phyloP scores from a whole-genome alignment of 805 yeast genomes.

The Kodamaea nitidulidarum region DNA sequence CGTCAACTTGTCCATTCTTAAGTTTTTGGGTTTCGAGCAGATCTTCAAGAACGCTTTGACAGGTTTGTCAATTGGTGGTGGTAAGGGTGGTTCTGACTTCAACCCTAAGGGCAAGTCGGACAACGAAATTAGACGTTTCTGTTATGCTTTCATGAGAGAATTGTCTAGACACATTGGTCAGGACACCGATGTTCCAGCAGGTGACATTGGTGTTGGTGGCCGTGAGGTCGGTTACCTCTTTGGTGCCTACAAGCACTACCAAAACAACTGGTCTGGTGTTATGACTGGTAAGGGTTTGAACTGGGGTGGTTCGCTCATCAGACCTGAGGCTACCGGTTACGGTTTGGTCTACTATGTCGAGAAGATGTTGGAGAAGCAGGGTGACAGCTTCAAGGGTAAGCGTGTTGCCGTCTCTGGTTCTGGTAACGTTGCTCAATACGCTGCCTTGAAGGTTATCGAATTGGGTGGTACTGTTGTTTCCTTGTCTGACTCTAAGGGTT shows the following conservation, averaged over 20 bases:
- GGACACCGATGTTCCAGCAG: slow-evolving; percentile 98
- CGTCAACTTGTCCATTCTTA: slow-evolving; percentile 90
- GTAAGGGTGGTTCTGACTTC: slow-evolving; percentile 98
- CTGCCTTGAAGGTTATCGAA: slow-evolving; percentile 95
- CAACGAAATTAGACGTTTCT: slow-evolving; percentile 93
- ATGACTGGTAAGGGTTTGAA: slow-evolving; percentile 95
- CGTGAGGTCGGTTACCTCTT: slow-evolving; percentile 91
- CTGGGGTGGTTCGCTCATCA: slow-evolving; percentile 99
- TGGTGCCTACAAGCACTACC: slow-evolving; percentile 92
- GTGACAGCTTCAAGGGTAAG: slow-evolving; percentile 89
- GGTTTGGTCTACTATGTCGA: slow-evolving; percentile 96
- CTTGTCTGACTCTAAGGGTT: slow-evolving; percentile 91
- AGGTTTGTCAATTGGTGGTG: slow-evolving; percentile 98
- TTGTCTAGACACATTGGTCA: slow-evolving; percentile 94
- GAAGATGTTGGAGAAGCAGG: slow-evolving; percentile 93
- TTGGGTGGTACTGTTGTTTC: slow-evolving; percentile 94
- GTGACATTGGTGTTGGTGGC: slow-evolving; percentile 98
- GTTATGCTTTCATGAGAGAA: slow-evolving; percentile 93
- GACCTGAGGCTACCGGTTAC: slow-evolving; percentile 99
- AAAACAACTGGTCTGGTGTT: slow-evolving; percentile 94
- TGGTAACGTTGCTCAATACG: slow-evolving; percentile 98
- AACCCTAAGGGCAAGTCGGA: slow-evolving; percentile 95
- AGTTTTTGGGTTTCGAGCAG: slow-evolving; percentile 97
- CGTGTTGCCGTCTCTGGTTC: slow-evolving; percentile 96
- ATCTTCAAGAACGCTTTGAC: slow-evolving; percentile 97